Percentiles rank a stretch among this genome's conserved stretches.
phyloP scores from a whole-genome alignment of 768 basidiomycete species.

The Hemileccinum rubropunctum region DNA sequence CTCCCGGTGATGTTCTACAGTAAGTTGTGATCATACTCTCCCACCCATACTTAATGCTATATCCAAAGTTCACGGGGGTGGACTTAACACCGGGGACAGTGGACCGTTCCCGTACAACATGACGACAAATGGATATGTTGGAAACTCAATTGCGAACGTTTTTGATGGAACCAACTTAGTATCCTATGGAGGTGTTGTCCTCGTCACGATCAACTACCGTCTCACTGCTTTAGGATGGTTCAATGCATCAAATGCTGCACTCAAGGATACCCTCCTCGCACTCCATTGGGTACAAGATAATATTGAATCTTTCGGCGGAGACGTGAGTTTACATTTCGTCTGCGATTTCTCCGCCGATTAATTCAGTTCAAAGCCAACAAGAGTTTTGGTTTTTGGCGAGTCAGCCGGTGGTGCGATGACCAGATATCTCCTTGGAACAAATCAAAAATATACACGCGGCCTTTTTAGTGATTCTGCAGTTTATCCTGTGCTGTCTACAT shows the following conservation, averaged over 20 bases:
- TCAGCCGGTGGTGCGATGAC: slow-evolving; percentile 20
- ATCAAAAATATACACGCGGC: slow-evolving; percentile 16
- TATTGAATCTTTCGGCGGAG: slow-evolving; percentile 38
- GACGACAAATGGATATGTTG: slow-evolving; percentile 20
- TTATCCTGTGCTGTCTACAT: not conserved
- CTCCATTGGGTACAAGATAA: slow-evolving; percentile 37
- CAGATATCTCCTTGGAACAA: slow-evolving; percentile 13
- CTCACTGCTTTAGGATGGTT: slow-evolving; percentile 24
- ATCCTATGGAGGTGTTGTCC: slow-evolving; percentile 23
- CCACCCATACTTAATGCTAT: not conserved
- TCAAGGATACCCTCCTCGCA: slow-evolving; percentile 33
- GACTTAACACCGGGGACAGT: slow-evolving; percentile 13
- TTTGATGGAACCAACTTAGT: slow-evolving; percentile 25
- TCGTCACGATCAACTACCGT: slow-evolving; percentile 24
- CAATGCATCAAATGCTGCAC: slow-evolving; percentile 21
- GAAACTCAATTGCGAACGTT: slow-evolving; percentile 17
- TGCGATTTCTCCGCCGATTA: not conserved
- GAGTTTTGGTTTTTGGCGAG: slow-evolving; percentile 18
- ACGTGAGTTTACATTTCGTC: slow-evolving; percentile 13
- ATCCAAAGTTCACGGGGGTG: slow-evolving; percentile 19
- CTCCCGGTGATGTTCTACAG: slow-evolving; percentile 22
- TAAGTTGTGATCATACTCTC: not conserved
- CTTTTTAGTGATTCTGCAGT: slow-evolving; percentile 16
- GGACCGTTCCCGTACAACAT: slow-evolving; percentile 20
- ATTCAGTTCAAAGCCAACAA: slow-evolving; percentile 8